Percentiles rank a stretch among this genome's conserved stretches.
Conservation (phyloP, 2,329 filamentous ascomycete species). For the Cercospora berteroae region DNA sequence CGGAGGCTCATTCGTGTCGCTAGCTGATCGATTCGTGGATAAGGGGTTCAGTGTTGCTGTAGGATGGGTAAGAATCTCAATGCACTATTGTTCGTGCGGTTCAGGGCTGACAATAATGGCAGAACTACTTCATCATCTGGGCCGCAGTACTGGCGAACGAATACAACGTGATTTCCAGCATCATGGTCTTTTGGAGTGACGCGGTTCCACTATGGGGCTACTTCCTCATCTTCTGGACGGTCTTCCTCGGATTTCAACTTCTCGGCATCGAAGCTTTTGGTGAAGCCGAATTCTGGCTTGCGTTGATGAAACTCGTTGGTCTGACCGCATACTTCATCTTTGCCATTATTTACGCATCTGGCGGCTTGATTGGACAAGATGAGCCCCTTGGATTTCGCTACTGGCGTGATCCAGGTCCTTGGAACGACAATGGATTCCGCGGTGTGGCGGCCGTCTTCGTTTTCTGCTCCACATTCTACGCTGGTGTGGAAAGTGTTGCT, state of each 20-base stretch:
- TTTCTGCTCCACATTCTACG: constrained; percentile 49
- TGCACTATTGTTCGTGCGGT: background rate
- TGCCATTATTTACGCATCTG: constrained; percentile 40
- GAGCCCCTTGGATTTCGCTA: constrained; percentile 37
- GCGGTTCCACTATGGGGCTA: constrained; percentile 43
- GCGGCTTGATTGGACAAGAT: constrained; percentile 33
- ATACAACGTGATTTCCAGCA: constrained; percentile 67
- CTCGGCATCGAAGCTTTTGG: constrained; percentile 44
- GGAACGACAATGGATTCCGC: constrained; percentile 40
- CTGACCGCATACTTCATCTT: constrained; percentile 44
- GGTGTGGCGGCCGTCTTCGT: constrained; percentile 46
- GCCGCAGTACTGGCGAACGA: constrained; percentile 65
- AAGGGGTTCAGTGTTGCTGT: constrained; percentile 67
- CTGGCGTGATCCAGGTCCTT: constrained; percentile 41
- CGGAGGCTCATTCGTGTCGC: constrained; percentile 67
- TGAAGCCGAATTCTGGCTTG: constrained; percentile 48
- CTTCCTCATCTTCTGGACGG: constrained; percentile 44
- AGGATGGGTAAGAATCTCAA: constrained; percentile 51
- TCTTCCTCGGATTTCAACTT: constrained; percentile 42
- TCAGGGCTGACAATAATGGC: background rate
- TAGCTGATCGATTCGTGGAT: constrained; percentile 69
- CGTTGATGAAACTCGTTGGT: constrained; percentile 41
- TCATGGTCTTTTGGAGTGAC: constrained; percentile 65
- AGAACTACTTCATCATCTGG: constrained; percentile 68
- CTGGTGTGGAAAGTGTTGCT: constrained; percentile 53